A percentile compares a stretch with the other conserved stretches of the same genome.
Evolutionary conservation across 2,329 filamentous ascomycete species (phyloP).

Genomic region (Pestalotiopsis sp.): DNA sequence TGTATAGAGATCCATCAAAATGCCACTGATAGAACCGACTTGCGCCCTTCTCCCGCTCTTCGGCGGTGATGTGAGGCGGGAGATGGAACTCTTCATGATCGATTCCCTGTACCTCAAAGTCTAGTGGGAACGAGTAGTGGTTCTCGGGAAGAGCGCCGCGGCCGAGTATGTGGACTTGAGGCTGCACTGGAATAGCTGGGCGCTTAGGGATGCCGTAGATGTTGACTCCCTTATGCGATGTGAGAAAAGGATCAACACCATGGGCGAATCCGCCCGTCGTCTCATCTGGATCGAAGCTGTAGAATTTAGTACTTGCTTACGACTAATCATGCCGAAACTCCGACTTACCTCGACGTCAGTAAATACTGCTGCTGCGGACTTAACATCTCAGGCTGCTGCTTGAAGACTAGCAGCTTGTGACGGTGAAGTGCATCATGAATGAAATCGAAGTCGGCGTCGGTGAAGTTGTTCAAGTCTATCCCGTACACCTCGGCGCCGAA

Average conservation of each 20-base stretch:
- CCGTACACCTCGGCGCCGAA: constrained; percentile 38
- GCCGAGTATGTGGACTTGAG: constrained; percentile 79
- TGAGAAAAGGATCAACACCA: constrained; percentile 35
- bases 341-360: constrained; percentile 27
- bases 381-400: constrained; percentile 60
- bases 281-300: constrained; percentile 36
- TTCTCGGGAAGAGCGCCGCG: constrained; percentile 72
- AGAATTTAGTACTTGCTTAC: background rate
- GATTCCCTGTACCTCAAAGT: constrained; percentile 40
- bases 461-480: constrained; percentile 35
- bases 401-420: constrained; percentile 72
- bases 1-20: constrained; percentile 78
- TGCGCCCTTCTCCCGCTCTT: constrained; percentile 34
- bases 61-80: constrained; percentile 36
- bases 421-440: constrained; percentile 69
- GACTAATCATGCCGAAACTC: background rate
- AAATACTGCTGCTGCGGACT: constrained; percentile 36
- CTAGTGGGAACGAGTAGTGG: constrained; percentile 39
- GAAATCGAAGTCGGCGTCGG: constrained; percentile 64
- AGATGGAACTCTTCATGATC: constrained; percentile 39
- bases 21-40: constrained; percentile 77
- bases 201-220: constrained; percentile 37
- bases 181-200: constrained; percentile 70
- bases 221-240: constrained; percentile 33
- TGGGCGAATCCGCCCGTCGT: constrained; percentile 38